These are phyloP conservation scores for Verbascum thapsus DNA, from an alignment of 257 asterid genomes.

Conservation along the genomic window DNA sequence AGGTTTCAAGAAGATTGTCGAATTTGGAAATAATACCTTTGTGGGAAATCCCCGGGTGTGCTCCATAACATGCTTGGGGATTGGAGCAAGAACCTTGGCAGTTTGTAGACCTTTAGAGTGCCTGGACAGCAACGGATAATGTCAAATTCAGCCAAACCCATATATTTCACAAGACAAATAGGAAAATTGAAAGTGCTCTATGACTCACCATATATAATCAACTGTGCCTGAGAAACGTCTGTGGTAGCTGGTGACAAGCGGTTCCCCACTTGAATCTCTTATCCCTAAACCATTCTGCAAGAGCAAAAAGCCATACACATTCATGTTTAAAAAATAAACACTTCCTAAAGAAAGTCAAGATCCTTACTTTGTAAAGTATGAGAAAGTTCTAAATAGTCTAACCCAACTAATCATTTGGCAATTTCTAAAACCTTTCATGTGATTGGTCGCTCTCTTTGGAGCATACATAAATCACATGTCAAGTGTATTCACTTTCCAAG, in stretches of 20 bases:
- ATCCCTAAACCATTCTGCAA: constrained; percentile 62
- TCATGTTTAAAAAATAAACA: constrained; percentile 17
- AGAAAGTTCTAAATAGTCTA: too few species aligned
- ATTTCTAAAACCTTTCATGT: too few species aligned
- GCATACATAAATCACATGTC: too few species aligned
- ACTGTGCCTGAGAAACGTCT: constrained; percentile 84
- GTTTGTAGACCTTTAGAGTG: constrained; percentile 83
- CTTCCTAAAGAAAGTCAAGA: constrained; percentile 12
- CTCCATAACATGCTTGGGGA: constrained; percentile 87
- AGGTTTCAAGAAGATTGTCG: not conserved
- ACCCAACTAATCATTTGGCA: too few species aligned
- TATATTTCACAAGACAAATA: constrained; percentile 6
- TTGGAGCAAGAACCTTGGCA: constrained; percentile 79
- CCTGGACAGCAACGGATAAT: constrained; percentile 52
- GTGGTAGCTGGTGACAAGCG: constrained; percentile 85
- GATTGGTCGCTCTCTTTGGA: too few species aligned
- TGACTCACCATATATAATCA: constrained; percentile 91
- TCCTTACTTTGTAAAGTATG: constrained; percentile 25
- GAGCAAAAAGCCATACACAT: constrained; percentile 13
- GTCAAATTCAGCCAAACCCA: constrained; percentile 22
- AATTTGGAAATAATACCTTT: constrained; percentile 50
- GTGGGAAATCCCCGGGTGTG: constrained; percentile 91
- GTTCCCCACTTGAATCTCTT: constrained; percentile 86
- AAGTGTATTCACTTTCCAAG: too few species aligned
- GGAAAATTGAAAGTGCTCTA: constrained; percentile 15